phyloP scores from a whole-genome alignment of 2,329 filamentous ascomycete genomes.

The Diplodia sapinea region DNA sequence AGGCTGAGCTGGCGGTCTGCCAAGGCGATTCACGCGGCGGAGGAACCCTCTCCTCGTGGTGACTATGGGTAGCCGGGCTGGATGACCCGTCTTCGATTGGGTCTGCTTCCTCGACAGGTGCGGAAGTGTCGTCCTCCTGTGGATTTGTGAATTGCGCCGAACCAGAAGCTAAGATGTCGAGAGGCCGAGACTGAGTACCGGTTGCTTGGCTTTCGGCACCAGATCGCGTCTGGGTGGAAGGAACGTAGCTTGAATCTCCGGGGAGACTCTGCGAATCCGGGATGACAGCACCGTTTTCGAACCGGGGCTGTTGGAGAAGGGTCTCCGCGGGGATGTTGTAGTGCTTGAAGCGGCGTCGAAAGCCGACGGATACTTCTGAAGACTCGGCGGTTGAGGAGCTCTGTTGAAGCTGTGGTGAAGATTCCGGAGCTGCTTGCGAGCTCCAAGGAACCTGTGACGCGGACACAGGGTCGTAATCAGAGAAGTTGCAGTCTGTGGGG shows the following conservation, averaged over 20 bases:
- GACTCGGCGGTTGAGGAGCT: not conserved
- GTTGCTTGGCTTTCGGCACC: slow-evolving; percentile 8
- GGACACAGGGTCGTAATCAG: slow-evolving; percentile 38
- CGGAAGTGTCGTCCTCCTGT: slow-evolving; percentile 27
- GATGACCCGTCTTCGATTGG: slow-evolving; percentile 30
- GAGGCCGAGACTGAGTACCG: not conserved
- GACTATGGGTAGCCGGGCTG: slow-evolving; percentile 5
- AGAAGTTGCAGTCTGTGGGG: slow-evolving; percentile 35
- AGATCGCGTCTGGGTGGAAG: slow-evolving; percentile 35
- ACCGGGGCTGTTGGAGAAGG: slow-evolving; percentile 21
- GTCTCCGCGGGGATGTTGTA: slow-evolving; percentile 26
- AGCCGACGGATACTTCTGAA: slow-evolving; percentile 20
- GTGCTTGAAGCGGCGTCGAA: not conserved
- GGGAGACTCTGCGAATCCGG: slow-evolving; percentile 40
- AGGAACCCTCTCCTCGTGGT: slow-evolving; percentile 7
- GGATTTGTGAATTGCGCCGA: slow-evolving; percentile 15
- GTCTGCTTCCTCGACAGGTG: slow-evolving; percentile 30
- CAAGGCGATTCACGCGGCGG: slow-evolving; percentile 4
- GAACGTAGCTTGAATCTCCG: slow-evolving; percentile 36
- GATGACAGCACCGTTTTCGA: slow-evolving; percentile 36
- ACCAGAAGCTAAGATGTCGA: slow-evolving; percentile 1
- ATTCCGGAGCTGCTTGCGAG: slow-evolving; percentile 4
- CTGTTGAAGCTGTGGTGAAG: slow-evolving; percentile 6
- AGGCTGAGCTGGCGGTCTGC: slow-evolving; percentile 15
- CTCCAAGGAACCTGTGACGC: slow-evolving; percentile 33